Base-by-base conservation (phyloP, 2,329 filamentous ascomycete species). In the Dactylellina sp. region DNA sequence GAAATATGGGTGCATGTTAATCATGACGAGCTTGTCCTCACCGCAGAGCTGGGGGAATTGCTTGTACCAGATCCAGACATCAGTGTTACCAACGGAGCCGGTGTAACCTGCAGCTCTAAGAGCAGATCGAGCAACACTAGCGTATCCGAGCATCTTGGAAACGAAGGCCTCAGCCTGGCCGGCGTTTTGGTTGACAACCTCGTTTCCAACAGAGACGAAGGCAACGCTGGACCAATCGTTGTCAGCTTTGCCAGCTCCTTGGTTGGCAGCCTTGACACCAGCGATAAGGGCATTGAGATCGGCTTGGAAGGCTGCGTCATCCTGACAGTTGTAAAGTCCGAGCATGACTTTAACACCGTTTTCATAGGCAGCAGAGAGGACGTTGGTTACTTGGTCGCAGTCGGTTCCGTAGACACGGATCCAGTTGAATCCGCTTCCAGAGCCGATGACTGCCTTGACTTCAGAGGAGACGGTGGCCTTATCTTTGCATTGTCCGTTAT, bases 1-100 rank as follows among this genome's bases (percentile, higher is more conserved):
- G 80, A 95, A 96, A 85, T 93, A 96, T 12, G 92, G 87, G 81
- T 96, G 92, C 76, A 89, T 87, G 81, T 96, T 96, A 80, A 90
- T 86, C 14, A 91, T 90, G 79, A 89, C 92, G 82, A 91, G 91
- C 79, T 96, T 91, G 0, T 89, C 91, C 44, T 84, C 85, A 25
- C 88, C 81, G 82, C 92, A 96, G 49, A 96, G 85, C 53, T 86
- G 83, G 0, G 89, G 89, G 40, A 55, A 70, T 20, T 61, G 47
- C 49, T 61, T 66, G 61, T 66, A 60, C 53, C 60, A 52, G 39
- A 53, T 35, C 78, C 91, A 91, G 0, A 91, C 94, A 80, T 96
- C 93, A 49, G 94, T 90, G 0, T 90, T 89, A 39, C 93, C 90
- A 28, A 96, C 88, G 1, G 87, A 87, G 1, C 92, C 92, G 0